Evolutionary conservation across 768 basidiomycete genomes (phyloP).

Genomic region (Hemileccinum impolitum): DNA sequence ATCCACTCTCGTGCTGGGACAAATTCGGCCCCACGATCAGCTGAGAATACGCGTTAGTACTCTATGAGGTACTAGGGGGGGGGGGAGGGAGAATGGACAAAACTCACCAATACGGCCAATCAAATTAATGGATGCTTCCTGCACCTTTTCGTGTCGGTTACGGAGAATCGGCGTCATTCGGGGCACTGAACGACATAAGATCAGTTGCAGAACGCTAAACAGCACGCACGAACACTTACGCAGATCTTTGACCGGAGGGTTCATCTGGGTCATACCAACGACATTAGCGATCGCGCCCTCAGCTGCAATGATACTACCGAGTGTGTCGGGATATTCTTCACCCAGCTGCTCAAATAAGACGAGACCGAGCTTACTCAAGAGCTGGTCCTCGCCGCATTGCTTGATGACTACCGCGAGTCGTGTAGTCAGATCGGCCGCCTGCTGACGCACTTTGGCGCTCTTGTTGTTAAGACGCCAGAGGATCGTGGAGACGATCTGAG

Average conservation of each 20-base stretch:
- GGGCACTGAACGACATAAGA: constrained; percentile 59
- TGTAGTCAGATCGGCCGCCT: constrained; percentile 98
- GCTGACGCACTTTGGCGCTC: constrained; percentile 97
- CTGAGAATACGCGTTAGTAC: constrained; percentile 32
- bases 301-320: constrained; percentile 98
- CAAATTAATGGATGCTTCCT: constrained; percentile 98
- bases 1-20: constrained; percentile 99
- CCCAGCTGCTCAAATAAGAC: constrained; percentile 98
- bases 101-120: constrained; percentile 86
- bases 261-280: constrained; percentile 99
- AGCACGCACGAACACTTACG: constrained; percentile 55
- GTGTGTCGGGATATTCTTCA: constrained; percentile 98
- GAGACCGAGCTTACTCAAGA: constrained; percentile 92
- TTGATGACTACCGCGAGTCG: constrained; percentile 97
- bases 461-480: constrained; percentile 99
- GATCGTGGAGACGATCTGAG: constrained; percentile 97
- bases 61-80: not conserved
- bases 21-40: constrained; percentile 98
- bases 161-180: constrained; percentile 99
- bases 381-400: constrained; percentile 94
- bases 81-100: too few relatives aligned
- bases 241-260: constrained; percentile 98
- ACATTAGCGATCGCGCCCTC: constrained; percentile 99
- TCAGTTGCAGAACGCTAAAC: not conserved
- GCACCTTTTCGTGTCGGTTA: constrained; percentile 98